Evolutionary conservation across 2,329 filamentous ascomycete genomes (phyloP), one percentile per base, ranked within the genome.

Genomic region (Penicillium sclerotiorum): DNA sequence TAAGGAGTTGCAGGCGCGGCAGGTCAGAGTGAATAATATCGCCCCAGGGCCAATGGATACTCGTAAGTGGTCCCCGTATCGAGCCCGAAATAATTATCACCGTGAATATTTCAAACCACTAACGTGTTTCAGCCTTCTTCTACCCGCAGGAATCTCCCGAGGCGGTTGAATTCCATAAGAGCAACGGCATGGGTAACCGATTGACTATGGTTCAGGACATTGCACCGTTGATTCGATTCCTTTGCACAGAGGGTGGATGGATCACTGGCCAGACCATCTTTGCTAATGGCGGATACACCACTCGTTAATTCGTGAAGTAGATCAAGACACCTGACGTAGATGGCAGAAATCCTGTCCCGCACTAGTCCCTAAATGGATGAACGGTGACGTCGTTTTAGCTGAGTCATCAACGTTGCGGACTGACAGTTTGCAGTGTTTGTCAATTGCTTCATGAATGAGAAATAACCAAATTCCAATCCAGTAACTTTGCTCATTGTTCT

Each of bases 21-120:
- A 75, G 3, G 78, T 84, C 61, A 72, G 62, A 17, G 78, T 81
- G 22, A 82, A 83, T 55, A 73, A 72, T 9, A 65, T 82, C 13
- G 76, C 77, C 0, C 79, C 78, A 0, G 80, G 80, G 0, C 81
- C 80, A 0, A 84, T 80, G 3, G 78, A 70, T 5, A 84, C 81
- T 0, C 74, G 74, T 68, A 64, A 65, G 63, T 65, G 11, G 8
- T 27, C 18, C 20, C 36, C 9, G 13, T 11, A 36, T 13, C 1
- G 17, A 6, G 22, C 8, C 33, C 15, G 35, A 17, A 45, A 11
- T 12, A 9, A 5, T 21, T 17, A 13, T n/a, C 17, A 22, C 15
- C 25, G 17, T 4, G 9, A 25, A 13, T 45, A 41, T 12, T 8
- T 43, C 6, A 28, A 41, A 15, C 21, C 8, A 36, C 27, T 20